phyloP scores from a whole-genome alignment of 345 rosid genomes.

The Cardamine occulta region DNA sequence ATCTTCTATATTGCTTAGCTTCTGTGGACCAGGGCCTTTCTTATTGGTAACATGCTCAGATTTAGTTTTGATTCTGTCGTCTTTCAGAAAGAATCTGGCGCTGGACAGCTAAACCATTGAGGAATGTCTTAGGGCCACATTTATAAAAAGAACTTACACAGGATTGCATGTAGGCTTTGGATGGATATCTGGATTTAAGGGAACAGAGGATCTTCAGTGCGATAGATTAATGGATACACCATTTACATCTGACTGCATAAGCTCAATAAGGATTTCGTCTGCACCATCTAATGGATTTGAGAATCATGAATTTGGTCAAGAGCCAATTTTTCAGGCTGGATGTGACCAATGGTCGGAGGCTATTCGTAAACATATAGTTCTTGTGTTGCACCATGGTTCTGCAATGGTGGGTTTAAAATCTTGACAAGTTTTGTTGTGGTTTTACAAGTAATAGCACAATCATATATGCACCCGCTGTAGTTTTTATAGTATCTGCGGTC shows the following conservation, averaged over 20 bases:
- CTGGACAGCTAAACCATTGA: slow-evolving; percentile 18
- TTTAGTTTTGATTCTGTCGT: slow-evolving; percentile 10
- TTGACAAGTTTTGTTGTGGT: slow-evolving; percentile 15
- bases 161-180: slow-evolving; percentile 68
- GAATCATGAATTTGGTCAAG: slow-evolving; percentile 49
- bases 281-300: slow-evolving; percentile 78
- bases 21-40: slow-evolving; percentile 25
- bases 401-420: slow-evolving; percentile 63
- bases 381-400: slow-evolving; percentile 67
- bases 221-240: slow-evolving; percentile 71
- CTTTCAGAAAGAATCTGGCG: slow-evolving; percentile 8
- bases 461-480: slow-evolving; percentile 10
- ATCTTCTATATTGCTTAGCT: slow-evolving; percentile 16
- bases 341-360: slow-evolving; percentile 71
- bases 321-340: slow-evolving; percentile 56
- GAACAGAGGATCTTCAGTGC: slow-evolving; percentile 80
- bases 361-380: slow-evolving; percentile 70
- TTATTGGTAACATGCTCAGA: slow-evolving; percentile 19
- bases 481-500: slow-evolving; percentile 28
- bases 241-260: slow-evolving; percentile 80
- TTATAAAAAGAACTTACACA: slow-evolving; percentile 25
- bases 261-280: slow-evolving; percentile 76
- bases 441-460: slow-evolving; percentile 16
- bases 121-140: slow-evolving; percentile 20
- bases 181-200: slow-evolving; percentile 92